phyloP scores from a whole-genome alignment of 2,329 filamentous ascomycete genomes.

The Curvularia eragrostidis region DNA sequence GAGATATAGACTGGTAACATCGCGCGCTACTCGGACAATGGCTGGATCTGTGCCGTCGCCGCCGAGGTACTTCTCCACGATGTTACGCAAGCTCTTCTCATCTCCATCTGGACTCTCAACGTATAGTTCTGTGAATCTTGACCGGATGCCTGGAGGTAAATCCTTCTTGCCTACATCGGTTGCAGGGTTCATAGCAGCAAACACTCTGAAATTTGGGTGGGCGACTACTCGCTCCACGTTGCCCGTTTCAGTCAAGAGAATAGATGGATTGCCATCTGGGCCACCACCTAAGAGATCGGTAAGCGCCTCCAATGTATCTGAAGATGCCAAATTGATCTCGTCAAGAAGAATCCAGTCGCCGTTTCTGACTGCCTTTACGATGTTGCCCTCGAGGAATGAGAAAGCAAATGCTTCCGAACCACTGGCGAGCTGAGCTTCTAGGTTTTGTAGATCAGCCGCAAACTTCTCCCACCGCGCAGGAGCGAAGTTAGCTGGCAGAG shows the following conservation, averaged over 20 bases:
- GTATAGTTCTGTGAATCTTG: conserved; percentile 94
- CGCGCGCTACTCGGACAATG: conserved; percentile 71
- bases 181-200: conserved; percentile 98
- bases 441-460: conserved; percentile 73
- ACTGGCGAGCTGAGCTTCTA: conserved; percentile 79
- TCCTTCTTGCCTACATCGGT: conserved; percentile 98
- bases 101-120: conserved; percentile 89
- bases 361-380: conserved; percentile 93
- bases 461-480: conserved; percentile 83
- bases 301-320: conserved; percentile 93
- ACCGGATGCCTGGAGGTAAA: conserved; percentile 84
- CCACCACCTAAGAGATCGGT: conserved; percentile 83
- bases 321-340: conserved; percentile 94
- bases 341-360: conserved; percentile 97
- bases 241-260: conserved; percentile 90
- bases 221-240: conserved; percentile 89
- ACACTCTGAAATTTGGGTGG: conserved; percentile 92
- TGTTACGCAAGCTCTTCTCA: conserved; percentile 81
- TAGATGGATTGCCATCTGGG: conserved; percentile 74
- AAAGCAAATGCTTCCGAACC: conserved; percentile 84
- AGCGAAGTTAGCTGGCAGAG: conserved; percentile 58
- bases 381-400: conserved; percentile 93
- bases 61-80: conserved; percentile 88
- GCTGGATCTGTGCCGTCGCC: conserved; percentile 71
- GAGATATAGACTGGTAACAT: conserved; percentile 86